Conservation (phyloP, 1,139 yeast genomes). For the Kurtzmaniella quercitrusa region DNA sequence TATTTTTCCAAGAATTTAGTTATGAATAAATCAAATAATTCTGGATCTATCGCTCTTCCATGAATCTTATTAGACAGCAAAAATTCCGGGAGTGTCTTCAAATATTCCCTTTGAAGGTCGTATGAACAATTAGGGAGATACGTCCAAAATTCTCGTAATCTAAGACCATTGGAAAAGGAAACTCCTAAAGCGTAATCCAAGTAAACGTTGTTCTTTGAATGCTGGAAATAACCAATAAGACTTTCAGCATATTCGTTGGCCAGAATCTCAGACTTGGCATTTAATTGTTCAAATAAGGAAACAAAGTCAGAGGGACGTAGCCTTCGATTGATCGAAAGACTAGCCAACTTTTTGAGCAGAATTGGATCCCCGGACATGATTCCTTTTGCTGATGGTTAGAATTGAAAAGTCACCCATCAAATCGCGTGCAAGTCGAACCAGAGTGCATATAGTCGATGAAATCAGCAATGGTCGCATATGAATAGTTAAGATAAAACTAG, state of each 20-base stretch:
- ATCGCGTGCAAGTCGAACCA: background rate
- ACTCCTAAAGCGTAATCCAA: slow-evolving; percentile 8
- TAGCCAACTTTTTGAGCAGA: slow-evolving; percentile 14
- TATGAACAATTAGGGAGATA: slow-evolving; percentile 5
- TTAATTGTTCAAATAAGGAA: slow-evolving; percentile 16
- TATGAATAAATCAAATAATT: slow-evolving; percentile 3
- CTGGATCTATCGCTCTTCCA: background rate
- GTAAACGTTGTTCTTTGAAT: slow-evolving; percentile 5
- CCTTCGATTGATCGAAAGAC: slow-evolving; percentile 12
- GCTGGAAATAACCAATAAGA: slow-evolving; percentile 13
- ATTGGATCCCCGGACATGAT: slow-evolving; percentile 3
- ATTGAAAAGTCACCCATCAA: background rate
- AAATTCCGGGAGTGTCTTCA: slow-evolving; percentile 9
- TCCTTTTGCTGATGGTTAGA: background rate
- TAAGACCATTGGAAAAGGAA: slow-evolving; percentile 6
- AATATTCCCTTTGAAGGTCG: slow-evolving; percentile 8
- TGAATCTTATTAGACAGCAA: slow-evolving; percentile 3
- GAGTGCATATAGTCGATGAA: too few relatives aligned
- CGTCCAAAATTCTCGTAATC: slow-evolving; percentile 10
- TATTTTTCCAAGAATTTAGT: slow-evolving; percentile 5
- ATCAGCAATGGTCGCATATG: too few relatives aligned
- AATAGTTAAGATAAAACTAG: too few relatives aligned
- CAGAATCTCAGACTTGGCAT: slow-evolving; percentile 10
- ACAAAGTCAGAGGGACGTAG: slow-evolving; percentile 15
- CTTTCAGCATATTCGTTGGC: slow-evolving; percentile 13